Base-by-base conservation (phyloP, 2,329 filamentous ascomycete genomes). In the Penicillium sp. region DNA sequence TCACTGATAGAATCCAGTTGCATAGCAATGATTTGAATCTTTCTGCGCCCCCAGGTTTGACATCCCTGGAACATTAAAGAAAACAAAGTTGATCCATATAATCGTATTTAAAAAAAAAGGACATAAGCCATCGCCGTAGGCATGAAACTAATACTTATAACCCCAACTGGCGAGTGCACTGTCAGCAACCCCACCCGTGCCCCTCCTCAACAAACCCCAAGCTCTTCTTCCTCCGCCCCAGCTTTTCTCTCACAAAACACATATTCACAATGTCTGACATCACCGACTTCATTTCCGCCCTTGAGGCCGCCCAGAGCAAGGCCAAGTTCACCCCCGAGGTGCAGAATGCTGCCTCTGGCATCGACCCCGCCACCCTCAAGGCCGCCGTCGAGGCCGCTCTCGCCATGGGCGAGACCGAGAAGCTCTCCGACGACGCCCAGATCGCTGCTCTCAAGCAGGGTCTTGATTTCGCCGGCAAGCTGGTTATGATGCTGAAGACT, bases 381-480 rank as follows among this genome's bases (percentile, higher is more conserved):
- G 61, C 58, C 2, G 49, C 58, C 39, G 47, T 51, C 43, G 55
- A 45, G 42, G 54, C 57, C 28, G 58, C 53, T 39, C 16, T 51
- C 13, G 58, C 53, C 29, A 54, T 54, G 49, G 58, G 45, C n/a
- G 54, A 56, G 45, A 53, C 53, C 23, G 57, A 58, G 10, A 58
- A 49, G 29, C 39, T 57, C 42, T 29, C 44, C 28, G 59, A 60
- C 31, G 55, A 46, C 12, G 49, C 58, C 12, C 56, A 60, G 52
- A 53, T 49, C 13, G 45, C 49, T 13, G 53, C 57, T n/a, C 57
- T 62, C 23, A 45, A 54, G 47, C 48, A 57, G 42, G 68, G 60
- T 1, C 70, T 70, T 41, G 64, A 69, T 58, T 70, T 66, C 46
- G 68, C 68, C 7, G 58, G 64, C 12, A 61, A 63, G 57, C 48